Percentiles rank a stretch among this genome's conserved stretches.
phyloP scores from a whole-genome alignment of 78 protist genomes.

The Dictyostelium firmibasis region DNA sequence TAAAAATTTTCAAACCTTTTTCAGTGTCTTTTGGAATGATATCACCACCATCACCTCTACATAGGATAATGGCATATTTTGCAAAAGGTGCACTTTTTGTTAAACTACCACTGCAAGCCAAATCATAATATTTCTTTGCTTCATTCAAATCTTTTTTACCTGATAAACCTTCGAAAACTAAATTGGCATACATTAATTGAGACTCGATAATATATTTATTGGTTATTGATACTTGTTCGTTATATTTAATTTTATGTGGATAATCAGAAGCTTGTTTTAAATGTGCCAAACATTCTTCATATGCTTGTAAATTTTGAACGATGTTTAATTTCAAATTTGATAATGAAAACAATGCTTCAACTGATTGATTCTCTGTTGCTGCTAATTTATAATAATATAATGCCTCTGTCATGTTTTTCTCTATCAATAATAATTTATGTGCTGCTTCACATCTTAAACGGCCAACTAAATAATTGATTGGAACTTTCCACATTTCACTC shows the following conservation, averaged over 20 bases:
- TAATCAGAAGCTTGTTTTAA: not conserved
- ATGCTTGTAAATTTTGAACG: not conserved
- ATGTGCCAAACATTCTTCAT: not conserved
- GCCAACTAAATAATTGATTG: not conserved
- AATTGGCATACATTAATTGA: conserved; percentile 2
- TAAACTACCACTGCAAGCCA: not conserved
- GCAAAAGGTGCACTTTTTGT: not conserved
- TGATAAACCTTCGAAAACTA: not conserved
- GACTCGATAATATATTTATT: conserved; percentile 1
- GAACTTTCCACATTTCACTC: not conserved
- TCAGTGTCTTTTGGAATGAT: not conserved
- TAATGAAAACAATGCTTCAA: conserved; percentile 9
- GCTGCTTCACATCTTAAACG: conserved; percentile 24
- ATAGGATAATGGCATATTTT: not conserved
- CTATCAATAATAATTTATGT: not conserved
- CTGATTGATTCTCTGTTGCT: not conserved
- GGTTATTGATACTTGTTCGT: not conserved
- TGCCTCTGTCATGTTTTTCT: not conserved
- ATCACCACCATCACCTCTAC: conserved; percentile 21
- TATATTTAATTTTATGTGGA: not conserved
- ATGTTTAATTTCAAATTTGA: not conserved
- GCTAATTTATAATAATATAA: conserved; percentile 12
- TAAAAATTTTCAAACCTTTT: not conserved
- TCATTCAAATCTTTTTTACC: not conserved
- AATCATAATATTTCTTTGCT: conserved; percentile 15